Base-by-base conservation (phyloP, 192 early-diverging fungal species). In the Gryganskiella cystojenkinii region DNA sequence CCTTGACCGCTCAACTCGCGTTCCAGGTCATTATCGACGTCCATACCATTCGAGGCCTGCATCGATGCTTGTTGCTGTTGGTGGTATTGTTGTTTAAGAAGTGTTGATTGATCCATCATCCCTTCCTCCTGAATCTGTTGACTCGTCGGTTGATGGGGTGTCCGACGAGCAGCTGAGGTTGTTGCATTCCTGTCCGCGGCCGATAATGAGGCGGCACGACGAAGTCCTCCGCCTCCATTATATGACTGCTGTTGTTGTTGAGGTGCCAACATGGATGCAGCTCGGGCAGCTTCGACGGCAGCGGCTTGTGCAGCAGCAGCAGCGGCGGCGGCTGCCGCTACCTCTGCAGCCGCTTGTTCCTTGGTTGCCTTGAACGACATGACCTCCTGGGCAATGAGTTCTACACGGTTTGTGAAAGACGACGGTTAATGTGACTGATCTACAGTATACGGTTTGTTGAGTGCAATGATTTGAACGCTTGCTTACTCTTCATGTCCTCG, bases 371-470 rank as follows among this genome's bases (percentile, higher is more conserved):
- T 94, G 80, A 88, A 94, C 59, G 87, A 85, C 71, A 92, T 89
- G 11, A 93, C 91, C 73, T 94, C 93, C 54, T 92, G 89, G 17
- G 92, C 91, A 71, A 94, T 92, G 83, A 92, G 88, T 76, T 82
- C 89, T 90, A 71, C 22, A 35, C n/a, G n/a, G n/a, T 54, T 54
- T 28, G 6, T 50, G 5, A 22, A 13, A 50, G 33, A 17, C 11
- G n/a, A 54, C 8, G 33, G 19, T n/a, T n/a, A n/a, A n/a, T n/a
- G n/a, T n/a, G n/a, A n/a, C n/a, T n/a, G n/a, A n/a, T n/a, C n/a
- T n/a, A n/a, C n/a, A n/a, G n/a, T n/a, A n/a, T n/a, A n/a, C n/a
- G n/a, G n/a, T n/a, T n/a, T n/a, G 17, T 4, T 11, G 33, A 2
- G 33, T 19, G 15, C 3, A 35, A 5, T 31, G 2, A 14, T 17